Evolutionary conservation across 2,329 filamentous ascomycete species (phyloP).

Genomic region (Aplosporella prunicola): DNA sequence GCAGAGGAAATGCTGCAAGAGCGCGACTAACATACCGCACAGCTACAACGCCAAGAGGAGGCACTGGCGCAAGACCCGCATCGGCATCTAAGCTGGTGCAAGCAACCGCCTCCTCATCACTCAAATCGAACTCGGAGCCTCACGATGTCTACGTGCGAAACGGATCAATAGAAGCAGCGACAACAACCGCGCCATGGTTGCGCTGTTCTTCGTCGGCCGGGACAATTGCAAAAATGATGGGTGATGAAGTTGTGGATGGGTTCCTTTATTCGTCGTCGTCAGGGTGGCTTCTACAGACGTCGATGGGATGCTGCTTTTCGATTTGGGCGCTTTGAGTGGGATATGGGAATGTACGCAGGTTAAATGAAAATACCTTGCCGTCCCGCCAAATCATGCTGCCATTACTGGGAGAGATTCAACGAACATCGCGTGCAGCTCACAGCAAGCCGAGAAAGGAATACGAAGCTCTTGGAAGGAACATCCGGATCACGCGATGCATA

Average conservation of each 20-base stretch:
- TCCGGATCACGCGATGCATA: too few relatives aligned
- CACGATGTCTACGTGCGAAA: background rate
- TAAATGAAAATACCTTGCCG: constrained; percentile 13
- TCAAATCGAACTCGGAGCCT: constrained; percentile 6
- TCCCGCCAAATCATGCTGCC: constrained; percentile 22
- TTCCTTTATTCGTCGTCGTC: too few relatives aligned
- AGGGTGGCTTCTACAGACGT: too few relatives aligned
- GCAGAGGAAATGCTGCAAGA: constrained; percentile 12
- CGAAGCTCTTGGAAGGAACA: too few relatives aligned
- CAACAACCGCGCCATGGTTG: too few relatives aligned
- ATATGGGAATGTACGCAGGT: constrained; percentile 12
- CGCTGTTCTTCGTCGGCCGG: too few relatives aligned
- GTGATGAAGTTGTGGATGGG: constrained; percentile 10
- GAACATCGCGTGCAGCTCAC: background rate
- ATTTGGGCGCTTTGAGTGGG: constrained; percentile 10
- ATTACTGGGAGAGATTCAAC: background rate
- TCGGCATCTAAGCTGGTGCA: constrained; percentile 80
- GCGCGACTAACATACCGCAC: constrained; percentile 17
- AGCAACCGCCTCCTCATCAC: constrained; percentile 13
- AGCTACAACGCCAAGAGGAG: constrained; percentile 99
- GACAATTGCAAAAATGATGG: constrained; percentile 7
- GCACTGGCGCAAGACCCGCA: constrained; percentile 99
- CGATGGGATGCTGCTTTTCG: constrained; percentile 6
- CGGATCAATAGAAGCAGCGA: too few relatives aligned
- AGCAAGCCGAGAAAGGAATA: too few relatives aligned